phyloP scores from a whole-genome alignment of 2,329 filamentous ascomycete species.

The Cordyceps fumosorosea region DNA sequence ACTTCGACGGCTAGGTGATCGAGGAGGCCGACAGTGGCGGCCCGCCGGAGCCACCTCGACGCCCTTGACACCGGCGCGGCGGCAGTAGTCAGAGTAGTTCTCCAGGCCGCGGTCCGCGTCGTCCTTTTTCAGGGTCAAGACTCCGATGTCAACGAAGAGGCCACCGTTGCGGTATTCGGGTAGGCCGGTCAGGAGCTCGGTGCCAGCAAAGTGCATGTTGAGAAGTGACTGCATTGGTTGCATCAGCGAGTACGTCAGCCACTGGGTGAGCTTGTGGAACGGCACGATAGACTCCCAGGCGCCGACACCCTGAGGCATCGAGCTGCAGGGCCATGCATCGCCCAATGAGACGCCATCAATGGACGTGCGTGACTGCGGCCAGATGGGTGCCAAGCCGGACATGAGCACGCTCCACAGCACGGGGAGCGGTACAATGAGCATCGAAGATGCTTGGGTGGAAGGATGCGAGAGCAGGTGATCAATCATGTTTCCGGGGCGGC shows the following conservation, averaged over 20 bases:
- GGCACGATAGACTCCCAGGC: slow-evolving; percentile 74
- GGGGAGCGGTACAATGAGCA: slow-evolving; percentile 78
- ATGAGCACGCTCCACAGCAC: slow-evolving; percentile 89
- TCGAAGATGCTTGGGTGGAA: slow-evolving; percentile 79
- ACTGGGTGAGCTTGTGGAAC: slow-evolving; percentile 92
- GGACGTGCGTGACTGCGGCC: slow-evolving; percentile 78
- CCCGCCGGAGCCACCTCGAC: slow-evolving; percentile 55
- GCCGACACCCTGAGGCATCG: slow-evolving; percentile 63
- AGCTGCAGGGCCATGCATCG: slow-evolving; percentile 87
- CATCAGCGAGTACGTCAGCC: slow-evolving; percentile 92
- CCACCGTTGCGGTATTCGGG: slow-evolving; percentile 92
- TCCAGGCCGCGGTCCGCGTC: slow-evolving; percentile 66
- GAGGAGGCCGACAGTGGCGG: slow-evolving; percentile 53
- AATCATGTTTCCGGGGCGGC: slow-evolving; percentile 88
- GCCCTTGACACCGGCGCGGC: slow-evolving; percentile 59
- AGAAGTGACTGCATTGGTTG: slow-evolving; percentile 80
- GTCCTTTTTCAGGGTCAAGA: slow-evolving; percentile 66
- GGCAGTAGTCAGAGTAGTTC: slow-evolving; percentile 57
- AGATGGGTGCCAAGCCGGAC: slow-evolving; percentile 78
- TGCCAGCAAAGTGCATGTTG: slow-evolving; percentile 72
- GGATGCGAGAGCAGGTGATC: slow-evolving; percentile 92
- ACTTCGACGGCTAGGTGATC: slow-evolving; percentile 47
- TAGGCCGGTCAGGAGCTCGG: slow-evolving; percentile 76
- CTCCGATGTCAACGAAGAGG: slow-evolving; percentile 75
- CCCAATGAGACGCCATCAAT: slow-evolving; percentile 84